Percentiles rank a stretch among this genome's conserved stretches.
Conservation (phyloP, 768 basidiomycete species). For the Hortiboletus campestris region DNA sequence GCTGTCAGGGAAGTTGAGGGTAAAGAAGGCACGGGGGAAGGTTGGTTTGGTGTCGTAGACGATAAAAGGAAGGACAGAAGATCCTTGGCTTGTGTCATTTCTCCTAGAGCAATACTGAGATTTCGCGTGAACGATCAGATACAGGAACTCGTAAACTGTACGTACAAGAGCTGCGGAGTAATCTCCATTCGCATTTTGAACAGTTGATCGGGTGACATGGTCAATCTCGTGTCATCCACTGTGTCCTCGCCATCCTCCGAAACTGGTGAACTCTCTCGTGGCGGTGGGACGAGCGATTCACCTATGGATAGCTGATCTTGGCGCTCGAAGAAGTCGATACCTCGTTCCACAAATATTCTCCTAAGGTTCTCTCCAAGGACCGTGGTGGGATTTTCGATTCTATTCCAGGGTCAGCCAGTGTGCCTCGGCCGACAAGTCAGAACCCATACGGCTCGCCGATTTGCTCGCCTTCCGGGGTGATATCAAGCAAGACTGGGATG, state of each 20-base stretch:
- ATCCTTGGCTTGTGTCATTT: conserved; percentile 76
- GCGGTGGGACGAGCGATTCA: conserved; percentile 24
- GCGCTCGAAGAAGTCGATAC: conserved; percentile 70
- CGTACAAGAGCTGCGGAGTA: conserved; percentile 70
- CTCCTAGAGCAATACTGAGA: conserved; percentile 67
- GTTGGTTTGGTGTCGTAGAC: conserved; percentile 37
- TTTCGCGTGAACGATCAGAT: conserved; percentile 14
- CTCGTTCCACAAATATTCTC: conserved; percentile 72
- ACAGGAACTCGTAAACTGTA: conserved; percentile 11
- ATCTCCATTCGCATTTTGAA: conserved; percentile 72
- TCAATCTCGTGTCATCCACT: conserved; percentile 30
- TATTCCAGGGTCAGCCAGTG: conserved; percentile 29
- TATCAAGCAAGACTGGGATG: conserved; percentile 65
- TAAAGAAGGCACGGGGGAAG: conserved; percentile 26
- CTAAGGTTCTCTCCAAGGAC: conserved; percentile 63
- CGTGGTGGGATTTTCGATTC: conserved; percentile 55
- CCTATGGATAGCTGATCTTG: conserved; percentile 29
- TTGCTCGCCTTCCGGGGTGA: conserved; percentile 64
- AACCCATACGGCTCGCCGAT: conserved; percentile 67
- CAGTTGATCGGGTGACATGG: conserved; percentile 74
- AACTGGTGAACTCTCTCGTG: conserved; percentile 24
- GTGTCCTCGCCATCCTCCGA: conserved; percentile 31
- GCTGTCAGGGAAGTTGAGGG: conserved; percentile 48
- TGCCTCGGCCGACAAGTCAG: not conserved
- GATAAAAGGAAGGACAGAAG: conserved; percentile 60